Percentiles rank a stretch among this genome's conserved stretches.
phyloP scores from a whole-genome alignment of 2,329 filamentous ascomycete species.

The Clathrospora elynae region DNA sequence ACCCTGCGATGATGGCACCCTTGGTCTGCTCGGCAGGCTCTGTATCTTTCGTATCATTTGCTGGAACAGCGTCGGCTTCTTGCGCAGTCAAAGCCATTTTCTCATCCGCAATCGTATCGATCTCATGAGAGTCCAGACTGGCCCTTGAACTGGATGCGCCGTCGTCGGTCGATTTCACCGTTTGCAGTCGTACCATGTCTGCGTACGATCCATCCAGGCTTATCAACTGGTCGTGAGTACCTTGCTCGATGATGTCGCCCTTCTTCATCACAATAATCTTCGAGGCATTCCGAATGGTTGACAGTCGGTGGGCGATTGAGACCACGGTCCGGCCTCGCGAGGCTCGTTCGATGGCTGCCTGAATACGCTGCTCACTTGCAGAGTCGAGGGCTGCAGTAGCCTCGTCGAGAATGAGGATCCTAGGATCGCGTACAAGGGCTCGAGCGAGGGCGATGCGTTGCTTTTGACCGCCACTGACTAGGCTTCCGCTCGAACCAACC shows the following conservation, averaged over 20 bases:
- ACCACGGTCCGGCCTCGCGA: constrained; percentile 45
- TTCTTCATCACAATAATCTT: constrained; percentile 50
- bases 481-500: constrained; percentile 60
- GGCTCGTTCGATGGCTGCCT: constrained; percentile 47
- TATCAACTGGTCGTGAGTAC: constrained; percentile 42
- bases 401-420: constrained; percentile 65
- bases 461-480: constrained; percentile 63
- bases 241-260: constrained; percentile 46
- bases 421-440: constrained; percentile 60
- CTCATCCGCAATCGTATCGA: constrained; percentile 27
- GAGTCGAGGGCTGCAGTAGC: constrained; percentile 67
- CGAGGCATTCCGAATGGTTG: constrained; percentile 44
- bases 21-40: constrained; percentile 18
- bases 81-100: constrained; percentile 19
- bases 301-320: constrained; percentile 48
- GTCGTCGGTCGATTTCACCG: constrained; percentile 50
- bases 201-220: constrained; percentile 52
- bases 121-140: constrained; percentile 28
- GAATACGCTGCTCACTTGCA: constrained; percentile 61
- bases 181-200: constrained; percentile 57
- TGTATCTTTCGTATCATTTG: not conserved
- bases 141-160: constrained; percentile 25
- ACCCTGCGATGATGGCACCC: constrained; percentile 29
- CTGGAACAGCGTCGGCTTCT: constrained; percentile 11
- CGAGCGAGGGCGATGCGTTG: constrained; percentile 65